Base-by-base conservation (phyloP, 148 eudicot genomes). In the Nepenthes gracilis region DNA sequence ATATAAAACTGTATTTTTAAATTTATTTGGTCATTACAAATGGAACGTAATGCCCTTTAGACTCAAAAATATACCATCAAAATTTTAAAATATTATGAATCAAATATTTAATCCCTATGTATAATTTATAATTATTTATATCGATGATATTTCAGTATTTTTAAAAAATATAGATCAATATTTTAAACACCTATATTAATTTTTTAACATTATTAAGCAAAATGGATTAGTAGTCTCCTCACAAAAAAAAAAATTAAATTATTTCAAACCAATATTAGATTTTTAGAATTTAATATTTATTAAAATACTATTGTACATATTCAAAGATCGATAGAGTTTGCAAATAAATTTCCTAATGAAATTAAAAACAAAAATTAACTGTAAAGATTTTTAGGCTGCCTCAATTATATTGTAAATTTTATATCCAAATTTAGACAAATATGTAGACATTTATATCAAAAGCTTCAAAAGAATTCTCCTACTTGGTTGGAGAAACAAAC, bases 211-310 rank as follows among this genome's bases (percentile, higher is more conserved):
- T 1, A 45, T 47, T 0, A 47, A 54, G 32, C 1, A 61, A 23
- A 55, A 61, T 38, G 66, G 66, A 12, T 55, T 68, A 47, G 72
- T 61, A 12, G 47, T 68, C 2, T 68, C 61, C 12, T 45, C 54
- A 2, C 6, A 45, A 43, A 61, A 68, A 43, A 61, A 68, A 23
- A 23, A 68, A 59, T 68, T 47, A 68, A 35, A n/a, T 12, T 68
- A 1, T 61, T 61, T 34, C 61, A 68, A 34, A 61, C 66, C 0
- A 45, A 68, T 34, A 52, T 62, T 1, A 60, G 43, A 43, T 68
- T 68, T 47, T 33, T 68, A 14, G 71, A 61, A 1, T 58, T 54
- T 50, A 2, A 47, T 11, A 68, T 68, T 7, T 12, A 33, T 2
- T 34, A 68, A 33, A 61, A 60, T 10, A 14, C 54, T 0, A 61